Evolutionary conservation across 768 basidiomycete genomes (phyloP), one percentile per base, ranked within the genome.

Genomic region (Suillus subluteus): DNA sequence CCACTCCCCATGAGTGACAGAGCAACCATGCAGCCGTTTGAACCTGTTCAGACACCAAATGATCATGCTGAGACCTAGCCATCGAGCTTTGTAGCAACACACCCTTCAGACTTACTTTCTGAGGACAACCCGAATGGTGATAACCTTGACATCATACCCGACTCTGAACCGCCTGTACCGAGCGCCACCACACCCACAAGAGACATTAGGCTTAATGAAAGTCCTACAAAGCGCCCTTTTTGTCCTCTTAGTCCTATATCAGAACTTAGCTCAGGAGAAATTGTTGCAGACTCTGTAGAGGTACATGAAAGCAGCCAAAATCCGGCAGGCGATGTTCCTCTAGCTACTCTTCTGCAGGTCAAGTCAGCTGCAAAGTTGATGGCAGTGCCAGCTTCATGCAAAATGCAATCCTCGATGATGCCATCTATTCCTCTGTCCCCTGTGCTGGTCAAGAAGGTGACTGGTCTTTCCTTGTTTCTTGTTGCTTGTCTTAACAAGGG

Each of bases 131-230:
- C 18, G 67, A 68, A 21, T 72, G n/a, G 69, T 35, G 66, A 71
- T 48, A 82, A 81, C 68, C 79, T 83, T 69, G 87, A 86, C 40
- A 64, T 89, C 62, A 79, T 91, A 18, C 88, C 89, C 3, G 90
- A 91, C 72, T 91, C 89, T 3, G 89, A 90, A 68, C 84, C 86
- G 58, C 81, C 78, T 26, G 78, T 73, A 56, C 66, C 67, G 11
- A 62, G 67, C n/a, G 16, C 55, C 30, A 44, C 69, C 58, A 65
- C 69, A 16, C 67, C 71, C 40, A 26, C 40, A 43, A 65, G 46
- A n/a, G 54, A 58, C 50, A 52, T 55, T 44, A 32, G n/a, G 46
- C 43, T 58, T 40, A 62, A 46, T 23, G 63, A 58, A 18, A 66
- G 66, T 64, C 72, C 71, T 32, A 61, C 58, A 26, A 70, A 70